Base-by-base conservation (phyloP, 1,139 yeast genomes). In the Kodamaea ohmeri region DNA sequence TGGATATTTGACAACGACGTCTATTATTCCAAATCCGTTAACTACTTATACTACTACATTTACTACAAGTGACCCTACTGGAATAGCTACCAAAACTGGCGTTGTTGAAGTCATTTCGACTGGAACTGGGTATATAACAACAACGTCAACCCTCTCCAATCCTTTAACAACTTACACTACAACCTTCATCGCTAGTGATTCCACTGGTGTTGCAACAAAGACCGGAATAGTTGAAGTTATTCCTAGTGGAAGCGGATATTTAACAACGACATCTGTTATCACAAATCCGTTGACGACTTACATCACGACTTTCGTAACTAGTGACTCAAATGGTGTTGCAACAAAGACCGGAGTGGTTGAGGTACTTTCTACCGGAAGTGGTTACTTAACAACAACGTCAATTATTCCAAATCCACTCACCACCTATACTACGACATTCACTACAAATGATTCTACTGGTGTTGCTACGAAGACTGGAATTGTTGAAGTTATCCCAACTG, bases 281-380 rank as follows among this genome's bases (percentile, higher is more conserved):
- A 6, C 22, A 9, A 20, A 20, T 20, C 22, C 22, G 25, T 44
- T 46, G 33, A 47, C 55, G 18, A 50, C 46, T 13, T 47, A 43
- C 45, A 47, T 55, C 15, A 51, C 52, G 14, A 49, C 52, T 1
- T 41, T 48, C 39, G 5, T n/a, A n/a, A 25, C 13, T 25, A 25
- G 27, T 14, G 17, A 6, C 17, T 6, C 17, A 6, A n/a, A 6
- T 26, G 29, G 29, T 26, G 17, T 14, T 14, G 13, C 27, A 9
- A 26, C 26, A 13, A 6, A 24, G 13, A 24, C 26, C 5, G 26
- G 8, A 7, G 13, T 24, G 13, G 26, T 24, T 24, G 26, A 24
- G 13, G 26, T 24, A 13, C 7, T n/a, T 7, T 11, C 26, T 7
- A 24, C 7, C n/a, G 26, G 26, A 5, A n/a, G 12, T 24, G 26